These are phyloP conservation scores for Leptosphaerulina australis DNA, from an alignment of 2,329 filamentous ascomycete species.

Conservation along the genomic window DNA sequence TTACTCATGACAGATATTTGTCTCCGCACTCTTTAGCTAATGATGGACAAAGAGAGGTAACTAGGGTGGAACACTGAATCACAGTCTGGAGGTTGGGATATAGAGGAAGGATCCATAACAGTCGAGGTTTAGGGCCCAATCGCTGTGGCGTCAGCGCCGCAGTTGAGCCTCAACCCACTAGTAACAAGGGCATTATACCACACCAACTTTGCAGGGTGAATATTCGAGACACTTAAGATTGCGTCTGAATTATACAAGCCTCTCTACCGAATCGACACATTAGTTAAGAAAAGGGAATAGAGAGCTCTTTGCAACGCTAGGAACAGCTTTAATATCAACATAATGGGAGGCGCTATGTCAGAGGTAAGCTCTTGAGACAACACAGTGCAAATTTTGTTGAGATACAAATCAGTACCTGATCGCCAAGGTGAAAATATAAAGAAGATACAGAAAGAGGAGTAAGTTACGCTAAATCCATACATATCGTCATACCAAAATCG, in stretches of 20 bases:
- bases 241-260: no score
- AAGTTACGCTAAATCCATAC: constrained; percentile 4
- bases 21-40: constrained; percentile 1
- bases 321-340: no score
- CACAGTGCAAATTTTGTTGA: background rate
- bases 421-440: constrained; percentile 4
- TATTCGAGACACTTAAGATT: no score
- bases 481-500: background rate
- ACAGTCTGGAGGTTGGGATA: constrained; percentile 8
- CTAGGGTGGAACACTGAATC: constrained; percentile 3
- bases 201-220: background rate
- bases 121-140: constrained; percentile 12
- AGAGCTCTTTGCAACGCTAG: no score
- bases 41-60: background rate
- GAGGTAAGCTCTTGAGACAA: no score
- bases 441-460: constrained; percentile 2
- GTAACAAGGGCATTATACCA: constrained; percentile 1
- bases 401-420: background rate
- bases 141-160: constrained; percentile 10
- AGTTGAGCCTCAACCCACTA: constrained; percentile 16
- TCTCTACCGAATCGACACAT: no score
- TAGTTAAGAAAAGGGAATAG: no score
- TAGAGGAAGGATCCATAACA: constrained; percentile 12
- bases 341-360: no score
- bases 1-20: constrained; percentile 60